Percentiles rank a stretch among this genome's conserved stretches.
phyloP scores from a whole-genome alignment of 805 yeast species.

The Candida ovalis region DNA sequence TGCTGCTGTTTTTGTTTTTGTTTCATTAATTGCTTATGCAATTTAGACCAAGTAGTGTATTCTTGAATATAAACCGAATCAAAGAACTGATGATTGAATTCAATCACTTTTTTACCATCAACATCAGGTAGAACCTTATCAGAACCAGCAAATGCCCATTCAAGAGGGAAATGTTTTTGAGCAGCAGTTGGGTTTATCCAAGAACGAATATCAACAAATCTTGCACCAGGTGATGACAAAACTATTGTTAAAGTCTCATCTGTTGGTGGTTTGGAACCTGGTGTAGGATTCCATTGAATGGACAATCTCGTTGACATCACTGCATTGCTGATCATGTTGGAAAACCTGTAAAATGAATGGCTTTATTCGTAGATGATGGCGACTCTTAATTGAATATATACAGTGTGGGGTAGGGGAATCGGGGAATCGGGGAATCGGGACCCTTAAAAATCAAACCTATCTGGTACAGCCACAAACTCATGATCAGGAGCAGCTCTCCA shows the following conservation, averaged over 20 bases:
- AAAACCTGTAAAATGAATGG: background rate
- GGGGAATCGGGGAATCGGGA: no score
- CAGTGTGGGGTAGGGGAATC: no score
- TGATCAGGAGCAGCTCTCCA: no score
- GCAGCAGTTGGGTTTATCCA: conserved; percentile 19
- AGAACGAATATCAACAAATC: conserved; percentile 41
- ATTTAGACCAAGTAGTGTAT: background rate
- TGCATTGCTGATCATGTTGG: background rate
- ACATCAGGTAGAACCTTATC: conserved; percentile 32
- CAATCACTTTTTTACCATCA: conserved; percentile 31
- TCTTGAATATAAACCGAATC: conserved; percentile 37
- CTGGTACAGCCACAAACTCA: no score
- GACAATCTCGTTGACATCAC: conserved; percentile 41
- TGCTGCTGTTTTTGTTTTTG: background rate
- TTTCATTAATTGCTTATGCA: background rate
- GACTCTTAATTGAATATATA: no score
- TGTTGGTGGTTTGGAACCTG: conserved; percentile 26
- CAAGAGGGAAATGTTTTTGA: conserved; percentile 39
- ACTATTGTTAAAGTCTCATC: conserved; percentile 50
- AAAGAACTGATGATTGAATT: conserved; percentile 39
- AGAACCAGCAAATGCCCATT: conserved; percentile 57
- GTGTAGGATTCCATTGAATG: conserved; percentile 46
- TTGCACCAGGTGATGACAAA: conserved; percentile 38
- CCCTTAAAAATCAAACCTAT: no score
- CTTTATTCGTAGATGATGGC: background rate